Conservation (phyloP, 192 early-diverging fungal species). For the Rhizophagus prolifer region DNA sequence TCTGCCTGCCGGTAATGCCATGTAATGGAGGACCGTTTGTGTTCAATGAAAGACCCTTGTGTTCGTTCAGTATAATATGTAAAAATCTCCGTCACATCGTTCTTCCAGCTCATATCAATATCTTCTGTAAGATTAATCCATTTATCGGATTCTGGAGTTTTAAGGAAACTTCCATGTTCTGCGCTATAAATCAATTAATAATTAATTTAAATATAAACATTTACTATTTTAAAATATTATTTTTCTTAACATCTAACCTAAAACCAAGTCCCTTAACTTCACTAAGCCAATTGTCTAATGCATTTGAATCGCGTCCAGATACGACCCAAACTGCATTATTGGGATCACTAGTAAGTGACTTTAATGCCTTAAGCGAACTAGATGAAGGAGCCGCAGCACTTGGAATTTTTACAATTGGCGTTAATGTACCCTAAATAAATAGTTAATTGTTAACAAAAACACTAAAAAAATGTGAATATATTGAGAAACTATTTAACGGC, state of each 20-base stretch:
- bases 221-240: neutral
- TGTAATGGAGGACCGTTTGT: constrained; percentile 89
- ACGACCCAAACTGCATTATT: constrained; percentile 87
- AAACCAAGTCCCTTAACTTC: constrained; percentile 73
- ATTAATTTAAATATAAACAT: neutral
- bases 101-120: constrained; percentile 91
- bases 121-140: constrained; percentile 74
- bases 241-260: neutral
- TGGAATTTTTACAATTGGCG: constrained; percentile 85
- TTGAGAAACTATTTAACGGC: neutral
- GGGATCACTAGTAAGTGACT: constrained; percentile 69
- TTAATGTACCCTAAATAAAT: constrained; percentile 77
- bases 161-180: constrained; percentile 95
- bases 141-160: constrained; percentile 70
- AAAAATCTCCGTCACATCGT: constrained; percentile 91
- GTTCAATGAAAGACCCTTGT: constrained; percentile 86
- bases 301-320: constrained; percentile 85
- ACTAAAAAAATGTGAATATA: neutral
- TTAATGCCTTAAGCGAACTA: constrained; percentile 77
- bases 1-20: constrained; percentile 98
- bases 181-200: constrained; percentile 51
- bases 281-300: constrained; percentile 84
- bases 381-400: constrained; percentile 77
- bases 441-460: neutral
- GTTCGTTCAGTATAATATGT: constrained; percentile 95